phyloP scores from a whole-genome alignment of 768 basidiomycete genomes.

The Podaxis sp. region DNA sequence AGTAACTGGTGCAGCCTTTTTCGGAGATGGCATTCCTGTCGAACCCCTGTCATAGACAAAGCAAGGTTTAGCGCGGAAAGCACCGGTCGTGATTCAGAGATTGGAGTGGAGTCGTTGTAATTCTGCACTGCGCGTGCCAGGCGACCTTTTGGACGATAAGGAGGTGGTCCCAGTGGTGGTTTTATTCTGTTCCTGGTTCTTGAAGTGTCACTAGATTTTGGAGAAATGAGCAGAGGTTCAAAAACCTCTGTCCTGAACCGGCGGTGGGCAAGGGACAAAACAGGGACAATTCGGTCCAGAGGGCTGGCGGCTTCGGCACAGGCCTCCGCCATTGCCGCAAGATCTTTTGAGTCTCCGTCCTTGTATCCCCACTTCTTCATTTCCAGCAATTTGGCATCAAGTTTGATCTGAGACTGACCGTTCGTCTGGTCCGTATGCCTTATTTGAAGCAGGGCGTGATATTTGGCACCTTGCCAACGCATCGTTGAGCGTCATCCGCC shows the following conservation, averaged over 20 bases:
- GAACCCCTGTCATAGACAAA: constrained; percentile 56
- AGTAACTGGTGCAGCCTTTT: constrained; percentile 36
- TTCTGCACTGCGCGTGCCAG: constrained; percentile 68
- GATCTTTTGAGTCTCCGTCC: constrained; percentile 48
- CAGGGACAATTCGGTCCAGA: constrained; percentile 62
- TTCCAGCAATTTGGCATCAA: constrained; percentile 61
- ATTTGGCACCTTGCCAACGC: constrained; percentile 41
- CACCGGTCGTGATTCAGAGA: constrained; percentile 45
- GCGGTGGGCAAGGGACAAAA: constrained; percentile 65
- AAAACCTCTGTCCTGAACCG: constrained; percentile 73
- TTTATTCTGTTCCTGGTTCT: constrained; percentile 53
- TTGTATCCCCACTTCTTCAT: constrained; percentile 71
- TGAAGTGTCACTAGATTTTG: constrained; percentile 59
- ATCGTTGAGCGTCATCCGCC: constrained; percentile 72
- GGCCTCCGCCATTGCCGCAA: constrained; percentile 58
- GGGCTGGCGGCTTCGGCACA: constrained; percentile 75
- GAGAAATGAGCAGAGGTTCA: constrained; percentile 65
- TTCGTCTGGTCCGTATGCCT: constrained; percentile 47
- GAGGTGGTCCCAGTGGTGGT: constrained; percentile 33
- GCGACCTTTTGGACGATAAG: constrained; percentile 60
- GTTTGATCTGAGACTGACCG: constrained; percentile 57
- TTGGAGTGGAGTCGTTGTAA: constrained; percentile 53
- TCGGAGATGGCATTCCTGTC: constrained; percentile 63
- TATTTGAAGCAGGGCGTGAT: constrained; percentile 42
- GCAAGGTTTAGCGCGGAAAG: constrained; percentile 50